phyloP scores from a whole-genome alignment of 345 rosid genomes.

The Aegle marmelos region DNA sequence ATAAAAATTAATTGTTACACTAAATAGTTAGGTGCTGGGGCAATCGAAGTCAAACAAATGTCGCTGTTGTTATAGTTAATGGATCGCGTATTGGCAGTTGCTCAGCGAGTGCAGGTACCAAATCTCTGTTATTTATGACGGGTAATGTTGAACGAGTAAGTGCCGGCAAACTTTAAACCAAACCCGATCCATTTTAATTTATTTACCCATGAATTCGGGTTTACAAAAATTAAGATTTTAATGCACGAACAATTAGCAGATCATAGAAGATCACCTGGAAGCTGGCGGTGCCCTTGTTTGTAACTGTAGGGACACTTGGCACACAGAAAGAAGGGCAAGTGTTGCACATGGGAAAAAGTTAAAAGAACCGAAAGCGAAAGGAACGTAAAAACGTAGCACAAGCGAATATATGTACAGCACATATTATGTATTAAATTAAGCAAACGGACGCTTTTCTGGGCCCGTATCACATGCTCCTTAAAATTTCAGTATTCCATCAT shows the following conservation, averaged over 20 bases:
- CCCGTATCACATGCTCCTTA: constrained; percentile 28
- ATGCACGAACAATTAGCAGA: too few relatives aligned
- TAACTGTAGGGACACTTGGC: background rate
- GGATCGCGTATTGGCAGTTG: background rate
- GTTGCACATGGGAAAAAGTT: background rate
- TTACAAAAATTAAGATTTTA: background rate
- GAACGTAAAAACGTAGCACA: background rate
- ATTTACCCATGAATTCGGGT: background rate
- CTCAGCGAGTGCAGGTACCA: background rate
- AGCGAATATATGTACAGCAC: too few relatives aligned
- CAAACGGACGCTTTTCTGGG: constrained; percentile 6
- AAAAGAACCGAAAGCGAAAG: constrained; percentile 21
- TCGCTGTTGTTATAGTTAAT: background rate
- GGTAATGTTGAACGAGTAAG: background rate
- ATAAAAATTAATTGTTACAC: background rate
- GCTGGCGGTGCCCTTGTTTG: background rate
- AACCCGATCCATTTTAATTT: background rate
- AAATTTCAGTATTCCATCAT: background rate
- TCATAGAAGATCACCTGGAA: background rate
- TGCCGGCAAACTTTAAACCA: background rate
- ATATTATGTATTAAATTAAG: background rate
- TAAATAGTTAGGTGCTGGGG: too few relatives aligned
- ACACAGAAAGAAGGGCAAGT: background rate
- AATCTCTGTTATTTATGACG: background rate
- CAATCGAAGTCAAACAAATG: background rate